Conservation (phyloP, 2,329 filamentous ascomycete species). For the Tolypocladium sp. region DNA sequence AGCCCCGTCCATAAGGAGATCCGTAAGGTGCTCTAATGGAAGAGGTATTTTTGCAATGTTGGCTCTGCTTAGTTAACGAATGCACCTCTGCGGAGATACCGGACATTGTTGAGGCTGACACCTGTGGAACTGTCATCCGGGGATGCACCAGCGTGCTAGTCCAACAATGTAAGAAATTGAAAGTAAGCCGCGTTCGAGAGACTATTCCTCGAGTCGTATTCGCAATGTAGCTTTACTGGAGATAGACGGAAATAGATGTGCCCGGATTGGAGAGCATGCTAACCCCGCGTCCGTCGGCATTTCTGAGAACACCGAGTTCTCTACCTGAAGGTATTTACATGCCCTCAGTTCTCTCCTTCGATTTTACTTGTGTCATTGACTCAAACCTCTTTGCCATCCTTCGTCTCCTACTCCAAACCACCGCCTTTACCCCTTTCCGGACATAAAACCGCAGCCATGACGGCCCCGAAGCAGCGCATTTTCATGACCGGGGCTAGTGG, state of each 20-base stretch:
- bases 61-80: background rate
- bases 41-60: too few species aligned
- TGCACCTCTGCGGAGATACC: background rate
- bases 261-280: background rate
- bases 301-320: background rate
- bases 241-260: background rate
- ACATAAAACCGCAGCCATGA: background rate
- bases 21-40: too few species aligned
- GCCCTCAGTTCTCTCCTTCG: background rate
- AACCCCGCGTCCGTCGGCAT: background rate
- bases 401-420: too few species aligned
- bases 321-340: background rate
- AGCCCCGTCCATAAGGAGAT: too few species aligned
- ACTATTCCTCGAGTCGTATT: background rate
- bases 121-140: too few species aligned
- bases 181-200: background rate
- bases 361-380: background rate
- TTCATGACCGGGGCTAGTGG: conserved; percentile 33
- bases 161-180: too few species aligned
- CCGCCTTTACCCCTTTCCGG: background rate
- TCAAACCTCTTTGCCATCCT: background rate
- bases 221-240: background rate
- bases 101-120: background rate
- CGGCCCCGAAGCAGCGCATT: conserved; percentile 1
- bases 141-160: too few species aligned